These are phyloP conservation scores for Pythium dissimile DNA, from an alignment of 352 stramenopile genomes.

Conservation along the genomic window DNA sequence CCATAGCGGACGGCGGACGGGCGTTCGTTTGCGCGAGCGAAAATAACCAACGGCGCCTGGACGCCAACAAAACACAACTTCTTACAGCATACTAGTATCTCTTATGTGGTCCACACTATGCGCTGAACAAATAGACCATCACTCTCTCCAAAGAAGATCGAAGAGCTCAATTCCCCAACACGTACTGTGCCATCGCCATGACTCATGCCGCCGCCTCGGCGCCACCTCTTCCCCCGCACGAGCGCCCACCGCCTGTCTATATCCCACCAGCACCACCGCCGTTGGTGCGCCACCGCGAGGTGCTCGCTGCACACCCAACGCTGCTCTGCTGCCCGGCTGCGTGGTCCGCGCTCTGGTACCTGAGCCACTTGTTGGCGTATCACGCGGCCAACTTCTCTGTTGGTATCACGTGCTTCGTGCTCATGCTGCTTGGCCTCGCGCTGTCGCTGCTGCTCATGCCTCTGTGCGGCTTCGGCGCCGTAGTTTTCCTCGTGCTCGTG, in stretches of 20 bases:
- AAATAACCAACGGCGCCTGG: constrained; percentile 26
- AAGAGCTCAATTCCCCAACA: no score
- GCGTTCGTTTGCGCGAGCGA: constrained; percentile 9
- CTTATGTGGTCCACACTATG: no score
- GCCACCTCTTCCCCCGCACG: no score
- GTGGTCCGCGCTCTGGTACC: constrained; percentile 5
- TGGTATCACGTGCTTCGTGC: not conserved
- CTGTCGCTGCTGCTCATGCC: constrained; percentile 34
- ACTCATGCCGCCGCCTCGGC: no score
- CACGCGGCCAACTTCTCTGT: constrained; percentile 11
- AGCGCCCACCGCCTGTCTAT: no score
- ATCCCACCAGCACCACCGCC: no score
- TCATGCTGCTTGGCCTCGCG: constrained; percentile 7
- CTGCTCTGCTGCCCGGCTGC: constrained; percentile 1
- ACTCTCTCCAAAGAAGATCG: no score
- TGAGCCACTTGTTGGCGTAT: not conserved
- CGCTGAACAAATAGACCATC: no score
- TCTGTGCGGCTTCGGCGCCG: constrained; percentile 52
- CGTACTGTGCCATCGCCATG: no score
- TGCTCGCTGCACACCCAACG: no score
- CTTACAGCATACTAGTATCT: not conserved
- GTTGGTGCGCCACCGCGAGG: no score
- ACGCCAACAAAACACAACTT: not conserved
- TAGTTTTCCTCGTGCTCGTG: constrained; percentile 42
- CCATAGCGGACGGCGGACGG: constrained; percentile 24